A percentile compares a stretch with the other conserved stretches of the same genome.
phyloP scores from a whole-genome alignment of 192 early-diverging fungal species.

The Backusella australiensis region DNA sequence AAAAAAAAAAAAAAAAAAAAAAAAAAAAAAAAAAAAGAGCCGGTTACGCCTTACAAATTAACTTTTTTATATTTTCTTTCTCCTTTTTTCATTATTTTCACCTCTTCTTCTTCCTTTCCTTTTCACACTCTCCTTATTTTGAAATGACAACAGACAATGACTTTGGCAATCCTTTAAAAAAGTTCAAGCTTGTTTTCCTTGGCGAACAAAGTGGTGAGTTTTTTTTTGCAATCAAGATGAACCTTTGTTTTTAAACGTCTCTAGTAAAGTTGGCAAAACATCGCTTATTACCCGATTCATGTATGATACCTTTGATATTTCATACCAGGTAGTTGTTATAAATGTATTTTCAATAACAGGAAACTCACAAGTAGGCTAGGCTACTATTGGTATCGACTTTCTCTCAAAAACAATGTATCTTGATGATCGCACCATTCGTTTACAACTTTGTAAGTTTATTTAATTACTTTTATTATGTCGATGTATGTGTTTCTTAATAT shows the following conservation, averaged over 20 bases:
- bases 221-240: neutral
- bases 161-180: slow-evolving; percentile 10
- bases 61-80: neutral
- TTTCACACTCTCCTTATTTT: neutral
- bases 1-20: no score
- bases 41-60: neutral
- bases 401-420: slow-evolving; percentile 98
- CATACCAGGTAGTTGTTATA: slow-evolving; percentile 67
- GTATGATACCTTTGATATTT: slow-evolving; percentile 99
- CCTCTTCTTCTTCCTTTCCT: neutral
- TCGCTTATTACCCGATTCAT: slow-evolving; percentile 99
- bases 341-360: no score
- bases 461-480: neutral
- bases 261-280: slow-evolving; percentile 88
- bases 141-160: slow-evolving; percentile 10
- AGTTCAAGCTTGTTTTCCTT: slow-evolving; percentile 42
- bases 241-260: neutral
- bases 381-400: slow-evolving; percentile 99
- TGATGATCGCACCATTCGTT: slow-evolving; percentile 92
- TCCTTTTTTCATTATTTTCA: neutral
- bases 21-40: neutral
- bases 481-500: neutral
- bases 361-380: slow-evolving; percentile 40
- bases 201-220: slow-evolving; percentile 93
- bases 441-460: slow-evolving; percentile 79